Base-by-base conservation (phyloP, 768 basidiomycete species). In the Kwoniella sp. region DNA sequence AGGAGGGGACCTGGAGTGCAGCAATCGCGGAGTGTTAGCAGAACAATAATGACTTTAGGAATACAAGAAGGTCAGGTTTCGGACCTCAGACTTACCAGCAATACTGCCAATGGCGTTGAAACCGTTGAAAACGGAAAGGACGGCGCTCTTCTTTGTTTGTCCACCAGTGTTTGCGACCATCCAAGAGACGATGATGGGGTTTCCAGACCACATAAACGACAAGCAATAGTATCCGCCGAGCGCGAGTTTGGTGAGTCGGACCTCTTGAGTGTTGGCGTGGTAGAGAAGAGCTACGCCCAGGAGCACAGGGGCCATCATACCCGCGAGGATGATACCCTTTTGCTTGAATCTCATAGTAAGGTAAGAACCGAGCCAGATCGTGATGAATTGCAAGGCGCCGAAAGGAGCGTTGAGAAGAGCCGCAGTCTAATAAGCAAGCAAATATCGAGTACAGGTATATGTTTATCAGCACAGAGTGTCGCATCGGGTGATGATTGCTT, bases 321-420 rank as follows among this genome's bases (percentile, higher is more conserved):
- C n/a, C 8, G 61, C 56, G 10, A 78, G 60, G 54, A 76, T 61
- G 64, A 51, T n/a, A 3, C 63, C 57, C 68, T 79, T 79, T 37
- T 25, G 29, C 36, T 48, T 51, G 60, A 66, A 67, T 30, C 62
- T 55, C 19, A 55, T 52, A 21, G 72, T 74, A 1, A 58, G 49
- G 64, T 70, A 80, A 13, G 67, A 71, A 1, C 65, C 60, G 58
- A 66, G 21, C 29, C 76, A 51, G 59, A 80, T 80, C 56, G 57
- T 55, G 25, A 66, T 22, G 54, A 70, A 60, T 69, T 84, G 83
- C 22, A 85, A 69, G 17, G 77, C 76, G n/a, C 78, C 73, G 70
- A 84, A 85, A 4, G 83, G 83, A 57, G 84, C 83, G 65, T 83
- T 83, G 76, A 85, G 82, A 21, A 84, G 74, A 30, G 84, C 81